Percentiles rank a stretch among this genome's conserved stretches.
These are phyloP conservation scores for Lyophyllum atratum DNA, from an alignment of 768 basidiomycete genomes.

Conservation along the genomic window DNA sequence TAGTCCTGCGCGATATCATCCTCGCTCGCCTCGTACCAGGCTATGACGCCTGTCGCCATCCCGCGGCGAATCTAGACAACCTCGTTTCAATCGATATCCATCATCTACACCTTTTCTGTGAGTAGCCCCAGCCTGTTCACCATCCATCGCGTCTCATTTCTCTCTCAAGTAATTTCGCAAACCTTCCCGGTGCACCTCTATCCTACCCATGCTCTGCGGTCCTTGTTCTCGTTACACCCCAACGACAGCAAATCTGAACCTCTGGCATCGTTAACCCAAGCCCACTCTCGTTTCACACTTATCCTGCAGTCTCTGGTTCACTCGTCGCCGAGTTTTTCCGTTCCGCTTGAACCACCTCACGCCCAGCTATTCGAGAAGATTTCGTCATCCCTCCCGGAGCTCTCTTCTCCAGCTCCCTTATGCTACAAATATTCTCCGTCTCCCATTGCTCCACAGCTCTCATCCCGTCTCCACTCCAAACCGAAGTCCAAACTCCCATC, in stretches of 20 bases:
- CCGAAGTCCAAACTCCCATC: neutral
- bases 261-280: slow-evolving; percentile 52
- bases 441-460: slow-evolving; percentile 12
- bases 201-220: slow-evolving; percentile 63
- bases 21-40: slow-evolving; percentile 59
- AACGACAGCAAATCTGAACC: slow-evolving; percentile 33
- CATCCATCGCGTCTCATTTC: slow-evolving; percentile 5
- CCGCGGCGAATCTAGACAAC: slow-evolving; percentile 41
- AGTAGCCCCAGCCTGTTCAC: slow-evolving; percentile 30
- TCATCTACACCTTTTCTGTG: slow-evolving; percentile 68
- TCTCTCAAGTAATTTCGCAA: slow-evolving; percentile 61
- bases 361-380: slow-evolving; percentile 33
- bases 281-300: slow-evolving; percentile 76
- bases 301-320: slow-evolving; percentile 74
- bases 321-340: slow-evolving; percentile 47
- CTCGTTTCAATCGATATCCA: slow-evolving; percentile 54
- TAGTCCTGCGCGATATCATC: slow-evolving; percentile 36
- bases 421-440: slow-evolving; percentile 38
- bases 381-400: slow-evolving; percentile 47
- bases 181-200: slow-evolving; percentile 66
- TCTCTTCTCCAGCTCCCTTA: slow-evolving; percentile 77
- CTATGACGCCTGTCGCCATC: slow-evolving; percentile 46
- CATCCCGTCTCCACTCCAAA: slow-evolving; percentile 6
- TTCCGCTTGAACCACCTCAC: slow-evolving; percentile 40
- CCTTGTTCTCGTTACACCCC: slow-evolving; percentile 42